Base-by-base conservation (phyloP, 352 stramenopile species). In the Phytophthora pistaciae region DNA sequence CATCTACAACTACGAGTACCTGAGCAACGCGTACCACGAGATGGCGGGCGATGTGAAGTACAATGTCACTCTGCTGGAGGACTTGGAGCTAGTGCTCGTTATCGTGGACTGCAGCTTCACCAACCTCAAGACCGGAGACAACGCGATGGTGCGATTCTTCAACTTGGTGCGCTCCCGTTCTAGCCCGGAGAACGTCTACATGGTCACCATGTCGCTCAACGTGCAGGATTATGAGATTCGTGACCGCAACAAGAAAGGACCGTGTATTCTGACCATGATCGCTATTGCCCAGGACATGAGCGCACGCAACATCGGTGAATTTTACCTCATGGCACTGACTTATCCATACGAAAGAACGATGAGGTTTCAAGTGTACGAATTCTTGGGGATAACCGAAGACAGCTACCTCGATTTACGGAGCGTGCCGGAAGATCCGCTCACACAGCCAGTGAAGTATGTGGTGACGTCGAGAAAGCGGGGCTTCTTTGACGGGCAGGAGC, bases 41-140 rank as follows among this genome's bases (percentile, higher is more conserved):
- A 56, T 85, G 10, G 46, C 74, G 0, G 31, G 40, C 0, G 63
- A 68, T 1, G 72, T 68, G 3, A 60, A 68, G 21, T 84, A 89
- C 62, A 83, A 79, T 56, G 56, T 84, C 29, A 82, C 69, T n/a
- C 62, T 72, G 23, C 20, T 86, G 33, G 44, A 56, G 0, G 65
- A 79, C 10, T 52, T 64, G 0, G 82, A 90, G 49, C 63, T 90
- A 3, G 67, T 90, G 42, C 18, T 64, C 8, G 72, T 82, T 0
- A 61, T 90, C 0, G 72, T 87, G 4, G 82, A 90, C 59, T 90
- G 82, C 50, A 72, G 70, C 6, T 81, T 65, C 13, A 67, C 52
- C 7, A 60, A 68, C 10, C 66, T 89, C 55, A 50, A 71, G 13
- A n/a, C 69, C 1, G 55, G 56, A 38, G 63, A 70, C 23, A 52